Percentiles rank a stretch among this genome's conserved stretches.
phyloP scores from a whole-genome alignment of 495 filamentous ascomycete genomes.

The Aspergillus bridgeri region DNA sequence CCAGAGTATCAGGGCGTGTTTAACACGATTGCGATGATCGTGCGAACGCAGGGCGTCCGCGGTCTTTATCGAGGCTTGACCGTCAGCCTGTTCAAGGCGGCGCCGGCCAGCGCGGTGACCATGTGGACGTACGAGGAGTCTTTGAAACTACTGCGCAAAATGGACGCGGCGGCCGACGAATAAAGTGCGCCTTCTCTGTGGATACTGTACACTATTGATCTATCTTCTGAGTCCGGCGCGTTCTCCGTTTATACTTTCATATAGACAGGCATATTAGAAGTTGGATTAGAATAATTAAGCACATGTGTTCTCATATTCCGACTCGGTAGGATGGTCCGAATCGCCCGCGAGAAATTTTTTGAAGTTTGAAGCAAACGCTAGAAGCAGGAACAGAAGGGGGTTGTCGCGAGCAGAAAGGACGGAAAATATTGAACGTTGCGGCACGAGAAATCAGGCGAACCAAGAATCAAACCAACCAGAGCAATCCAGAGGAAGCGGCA shows the following conservation, averaged over 20 bases:
- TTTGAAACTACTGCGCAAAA: slow-evolving; percentile 54
- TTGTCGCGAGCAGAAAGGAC: slow-evolving; percentile 25
- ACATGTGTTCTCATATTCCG: background rate
- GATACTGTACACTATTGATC: background rate
- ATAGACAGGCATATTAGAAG: background rate
- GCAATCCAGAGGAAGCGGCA: slow-evolving; percentile 1
- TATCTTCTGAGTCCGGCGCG: background rate
- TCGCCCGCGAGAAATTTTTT: background rate
- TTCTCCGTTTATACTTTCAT: background rate
- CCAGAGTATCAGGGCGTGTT: slow-evolving; percentile 74
- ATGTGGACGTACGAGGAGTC: slow-evolving; percentile 97
- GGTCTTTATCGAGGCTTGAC: slow-evolving; percentile 87
- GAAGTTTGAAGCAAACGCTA: slow-evolving; percentile 21
- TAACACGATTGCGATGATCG: slow-evolving; percentile 61
- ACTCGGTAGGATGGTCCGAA: background rate
- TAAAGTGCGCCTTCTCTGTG: background rate
- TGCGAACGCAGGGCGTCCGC: slow-evolving; percentile 66
- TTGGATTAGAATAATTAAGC: background rate
- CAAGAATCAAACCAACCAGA: slow-evolving; percentile 22
- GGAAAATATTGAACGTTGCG: slow-evolving; percentile 17
- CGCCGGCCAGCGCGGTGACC: slow-evolving; percentile 89
- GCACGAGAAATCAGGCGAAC: slow-evolving; percentile 17
- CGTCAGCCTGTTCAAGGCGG: slow-evolving; percentile 89
- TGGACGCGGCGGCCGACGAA: slow-evolving; percentile 28
- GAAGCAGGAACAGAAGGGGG: slow-evolving; percentile 26